Evolutionary conservation across 116 monocot genomes (phyloP), one percentile per base, ranked within the genome.

Genomic region (Zostera marina): DNA sequence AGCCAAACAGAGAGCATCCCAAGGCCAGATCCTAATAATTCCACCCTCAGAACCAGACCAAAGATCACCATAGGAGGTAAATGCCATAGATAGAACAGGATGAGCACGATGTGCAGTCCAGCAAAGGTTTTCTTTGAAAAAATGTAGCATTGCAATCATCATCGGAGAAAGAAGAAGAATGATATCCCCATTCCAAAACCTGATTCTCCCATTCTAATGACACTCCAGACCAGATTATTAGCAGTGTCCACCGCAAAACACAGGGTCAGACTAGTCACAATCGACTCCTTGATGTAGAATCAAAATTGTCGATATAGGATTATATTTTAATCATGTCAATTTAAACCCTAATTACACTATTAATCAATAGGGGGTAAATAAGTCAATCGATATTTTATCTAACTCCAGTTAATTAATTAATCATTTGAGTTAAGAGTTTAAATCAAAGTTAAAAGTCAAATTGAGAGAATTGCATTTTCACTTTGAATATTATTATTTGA

Each of bases 1-100:
- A n/a, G n/a, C n/a, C n/a, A n/a, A n/a, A n/a, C n/a, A n/a, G n/a
- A n/a, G n/a, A n/a, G n/a, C n/a, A n/a, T 98, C 86, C 85, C 89
- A 98, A 60, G 90, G 90, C 96, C 96, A 98, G 7, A 61, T 86
- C 74, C 80, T 90, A 25, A 98, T 77, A 44, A 69, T 44, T 8
- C 96, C 96, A 62, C 78, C 76, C 76, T 98, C 96, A 61, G 83
- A 86, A 60, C 86, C 76, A 20, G 96, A 72, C 96, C 96, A 98
- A 55, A 98, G 43, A 65, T 98, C 96, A n/a, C n/a, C n/a, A 55
- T 85, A 79, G 9, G 90, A 79, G 51, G 74, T 81, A 68, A 98
- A 76, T 53, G 75, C 45, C 61, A 98, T 56, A 32, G 78, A 73
- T 2, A 98, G 63, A 45, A 98, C 83, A 9, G 90, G 80, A n/a